Percentiles rank a stretch among this genome's conserved stretches.
phyloP scores from a whole-genome alignment of 1,284 basidiomycete genomes.

The Vanrija sp. region DNA sequence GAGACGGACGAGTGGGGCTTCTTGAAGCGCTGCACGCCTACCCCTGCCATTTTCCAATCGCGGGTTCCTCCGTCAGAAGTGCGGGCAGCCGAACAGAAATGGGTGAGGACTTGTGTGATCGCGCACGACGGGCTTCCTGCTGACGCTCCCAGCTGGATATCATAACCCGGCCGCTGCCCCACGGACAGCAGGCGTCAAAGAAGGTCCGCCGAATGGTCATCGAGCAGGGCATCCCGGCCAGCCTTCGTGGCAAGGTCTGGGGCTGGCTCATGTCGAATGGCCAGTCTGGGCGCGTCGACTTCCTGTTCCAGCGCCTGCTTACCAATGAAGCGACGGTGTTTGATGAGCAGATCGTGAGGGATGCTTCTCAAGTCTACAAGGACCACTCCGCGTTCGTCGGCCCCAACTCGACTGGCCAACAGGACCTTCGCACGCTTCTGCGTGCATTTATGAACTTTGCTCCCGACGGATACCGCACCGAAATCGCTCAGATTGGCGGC shows the following conservation, averaged over 20 bases:
- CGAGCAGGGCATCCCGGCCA: constrained; percentile 73
- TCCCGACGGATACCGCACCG: constrained; percentile 66
- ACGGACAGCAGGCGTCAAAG: constrained; percentile 70
- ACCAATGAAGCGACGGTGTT: constrained; percentile 58
- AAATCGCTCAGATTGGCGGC: constrained; percentile 68
- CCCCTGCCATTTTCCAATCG: constrained; percentile 38
- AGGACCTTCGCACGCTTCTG: constrained; percentile 42
- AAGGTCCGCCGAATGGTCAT: constrained; percentile 75
- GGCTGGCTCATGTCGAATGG: constrained; percentile 67
- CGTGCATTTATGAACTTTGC: constrained; percentile 42
- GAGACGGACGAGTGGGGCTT: constrained; percentile 49
- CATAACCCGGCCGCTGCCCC: constrained; percentile 60
- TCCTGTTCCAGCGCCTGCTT: constrained; percentile 65
- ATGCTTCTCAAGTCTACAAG: constrained; percentile 51
- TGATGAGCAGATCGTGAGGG: constrained; percentile 60
- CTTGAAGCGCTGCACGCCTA: constrained; percentile 30
- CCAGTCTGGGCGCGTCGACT: constrained; percentile 63
- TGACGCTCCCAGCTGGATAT: constrained; percentile 55
- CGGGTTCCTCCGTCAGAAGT: constrained; percentile 30
- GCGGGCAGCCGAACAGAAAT: constrained; percentile 42
- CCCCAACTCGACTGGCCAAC: constrained; percentile 30
- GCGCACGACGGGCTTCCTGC: neutral
- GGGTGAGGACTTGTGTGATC: constrained; percentile 24
- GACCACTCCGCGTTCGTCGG: constrained; percentile 43
- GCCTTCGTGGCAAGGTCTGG: constrained; percentile 81